Percentiles rank a stretch among this genome's conserved stretches.
Evolutionary conservation across 169 alveolate genomes (phyloP).

Genomic region (Eimeria sp.): DNA sequence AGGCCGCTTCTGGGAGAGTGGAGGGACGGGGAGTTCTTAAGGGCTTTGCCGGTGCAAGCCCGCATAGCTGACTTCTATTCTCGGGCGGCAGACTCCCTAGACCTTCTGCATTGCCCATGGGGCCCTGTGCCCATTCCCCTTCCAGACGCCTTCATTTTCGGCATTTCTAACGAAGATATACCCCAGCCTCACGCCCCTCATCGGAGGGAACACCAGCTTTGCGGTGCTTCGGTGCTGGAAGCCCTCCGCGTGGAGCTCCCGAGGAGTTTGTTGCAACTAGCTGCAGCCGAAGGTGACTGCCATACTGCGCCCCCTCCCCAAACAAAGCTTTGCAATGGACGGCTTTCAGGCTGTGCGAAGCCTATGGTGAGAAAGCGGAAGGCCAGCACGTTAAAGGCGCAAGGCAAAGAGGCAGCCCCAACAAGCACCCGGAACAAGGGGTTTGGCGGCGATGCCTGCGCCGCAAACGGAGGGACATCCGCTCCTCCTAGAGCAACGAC

Average conservation of each 20-base stretch:
- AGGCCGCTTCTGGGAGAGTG: constrained; percentile 62
- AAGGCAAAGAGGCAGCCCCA: constrained; percentile 49
- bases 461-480: constrained; percentile 27
- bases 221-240: constrained; percentile 58
- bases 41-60: constrained; percentile 56
- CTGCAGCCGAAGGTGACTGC: constrained; percentile 39
- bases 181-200: constrained; percentile 7
- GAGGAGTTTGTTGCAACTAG: constrained; percentile 47
- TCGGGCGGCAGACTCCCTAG: constrained; percentile 54
- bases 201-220: background rate
- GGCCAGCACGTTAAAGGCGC: constrained; percentile 35
- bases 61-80: constrained; percentile 54
- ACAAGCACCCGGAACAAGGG: background rate
- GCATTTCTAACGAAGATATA: background rate
- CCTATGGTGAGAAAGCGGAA: constrained; percentile 56
- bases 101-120: constrained; percentile 57
- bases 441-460: constrained; percentile 28
- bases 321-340: constrained; percentile 17
- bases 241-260: constrained; percentile 74
- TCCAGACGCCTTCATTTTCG: constrained; percentile 56
- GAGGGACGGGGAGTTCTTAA: constrained; percentile 64
- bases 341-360: constrained; percentile 46
- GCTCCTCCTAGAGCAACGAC: constrained; percentile 76
- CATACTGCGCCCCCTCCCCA: background rate
- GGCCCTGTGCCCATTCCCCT: constrained; percentile 51